A percentile compares a stretch with the other conserved stretches of the same genome.
Conservation (phyloP, 805 yeast genomes). For the Candida gorgasii region DNA sequence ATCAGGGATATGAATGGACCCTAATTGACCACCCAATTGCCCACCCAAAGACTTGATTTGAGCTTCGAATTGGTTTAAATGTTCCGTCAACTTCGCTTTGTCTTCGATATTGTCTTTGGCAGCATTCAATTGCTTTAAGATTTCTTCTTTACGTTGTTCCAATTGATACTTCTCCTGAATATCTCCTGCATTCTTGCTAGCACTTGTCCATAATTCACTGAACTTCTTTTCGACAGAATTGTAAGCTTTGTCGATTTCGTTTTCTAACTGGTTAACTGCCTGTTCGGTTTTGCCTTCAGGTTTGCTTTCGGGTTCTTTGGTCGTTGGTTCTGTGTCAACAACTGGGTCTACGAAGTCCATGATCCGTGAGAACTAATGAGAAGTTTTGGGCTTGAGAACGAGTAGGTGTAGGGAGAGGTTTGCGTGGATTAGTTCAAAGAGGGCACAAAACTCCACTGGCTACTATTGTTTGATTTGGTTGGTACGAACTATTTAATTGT, state of each 20-base stretch:
- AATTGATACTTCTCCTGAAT: slow-evolving; percentile 30
- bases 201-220: slow-evolving; percentile 32
- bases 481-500: too few relatives aligned
- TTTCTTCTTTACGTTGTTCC: slow-evolving; percentile 28
- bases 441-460: too few relatives aligned
- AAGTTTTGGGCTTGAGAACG: neutral
- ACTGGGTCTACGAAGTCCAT: slow-evolving; percentile 39
- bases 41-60: slow-evolving; percentile 28
- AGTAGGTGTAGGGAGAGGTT: neutral
- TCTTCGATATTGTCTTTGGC: slow-evolving; percentile 27
- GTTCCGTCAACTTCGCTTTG: slow-evolving; percentile 22
- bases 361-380: too few relatives aligned
- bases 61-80: slow-evolving; percentile 26
- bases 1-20: slow-evolving; percentile 18
- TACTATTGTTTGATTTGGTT: too few relatives aligned
- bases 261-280: slow-evolving; percentile 51
- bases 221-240: slow-evolving; percentile 42
- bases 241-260: slow-evolving; percentile 54
- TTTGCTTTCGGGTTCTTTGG: slow-evolving; percentile 15
- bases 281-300: slow-evolving; percentile 49
- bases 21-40: slow-evolving; percentile 8
- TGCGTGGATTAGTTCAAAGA: too few relatives aligned
- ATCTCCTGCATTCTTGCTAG: slow-evolving; percentile 32
- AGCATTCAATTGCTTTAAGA: slow-evolving; percentile 28
- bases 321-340: too few relatives aligned